phyloP scores from a whole-genome alignment of 1,284 basidiomycete species.

The Boletus semigastroideus region DNA sequence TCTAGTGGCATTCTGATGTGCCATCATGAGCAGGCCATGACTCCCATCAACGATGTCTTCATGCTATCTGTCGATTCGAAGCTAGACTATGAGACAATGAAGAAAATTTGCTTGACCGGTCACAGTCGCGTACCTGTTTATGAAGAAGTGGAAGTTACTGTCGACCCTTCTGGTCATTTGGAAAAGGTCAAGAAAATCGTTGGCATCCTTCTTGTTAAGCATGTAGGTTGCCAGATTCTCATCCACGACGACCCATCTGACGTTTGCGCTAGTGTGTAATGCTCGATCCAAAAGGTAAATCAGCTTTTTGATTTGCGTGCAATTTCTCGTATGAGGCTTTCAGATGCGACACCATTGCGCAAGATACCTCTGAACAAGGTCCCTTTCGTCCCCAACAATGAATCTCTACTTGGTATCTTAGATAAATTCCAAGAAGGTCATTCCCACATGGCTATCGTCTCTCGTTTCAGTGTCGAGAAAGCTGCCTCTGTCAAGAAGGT shows the following conservation, averaged over 20 bases:
- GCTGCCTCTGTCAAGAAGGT: constrained; percentile 39
- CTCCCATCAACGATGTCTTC: constrained; percentile 39
- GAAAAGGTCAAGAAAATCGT: constrained; percentile 49
- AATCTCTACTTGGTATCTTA: constrained; percentile 82
- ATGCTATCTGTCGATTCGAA: constrained; percentile 55
- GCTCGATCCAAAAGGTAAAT: constrained; percentile 81
- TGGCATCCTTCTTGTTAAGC: constrained; percentile 54
- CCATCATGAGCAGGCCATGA: constrained; percentile 27
- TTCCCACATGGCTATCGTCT: constrained; percentile 90
- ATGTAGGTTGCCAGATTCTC: constrained; percentile 19
- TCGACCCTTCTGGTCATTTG: constrained; percentile 24
- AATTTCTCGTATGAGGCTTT: constrained; percentile 1
- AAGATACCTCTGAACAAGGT: constrained; percentile 83
- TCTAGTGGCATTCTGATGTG: neutral
- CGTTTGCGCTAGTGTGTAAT: constrained; percentile 63
- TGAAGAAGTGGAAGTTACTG: constrained; percentile 39
- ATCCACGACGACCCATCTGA: neutral
- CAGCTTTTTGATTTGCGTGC: neutral
- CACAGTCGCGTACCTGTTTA: constrained; percentile 52
- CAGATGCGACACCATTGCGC: constrained; percentile 76
- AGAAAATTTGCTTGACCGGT: constrained; percentile 49
- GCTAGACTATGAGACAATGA: constrained; percentile 53
- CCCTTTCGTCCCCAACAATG: constrained; percentile 82
- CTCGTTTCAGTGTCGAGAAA: constrained; percentile 58
- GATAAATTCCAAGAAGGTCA: constrained; percentile 91